Evolutionary conservation across 2,329 filamentous ascomycete species (phyloP).

Genomic region (Trichoderma endophyticum): DNA sequence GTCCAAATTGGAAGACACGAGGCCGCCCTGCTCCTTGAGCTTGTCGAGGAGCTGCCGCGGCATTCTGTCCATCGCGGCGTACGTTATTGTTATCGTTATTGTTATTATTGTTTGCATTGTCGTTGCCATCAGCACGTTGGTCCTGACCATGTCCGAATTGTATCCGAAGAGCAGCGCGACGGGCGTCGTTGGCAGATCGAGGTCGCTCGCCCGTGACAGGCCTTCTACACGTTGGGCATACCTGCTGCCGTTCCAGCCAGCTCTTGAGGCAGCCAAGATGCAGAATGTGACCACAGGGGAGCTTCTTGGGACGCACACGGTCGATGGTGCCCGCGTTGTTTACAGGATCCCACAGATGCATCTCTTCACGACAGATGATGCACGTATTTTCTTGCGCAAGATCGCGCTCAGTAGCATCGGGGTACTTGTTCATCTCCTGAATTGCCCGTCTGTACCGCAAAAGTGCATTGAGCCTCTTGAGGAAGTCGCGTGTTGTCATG

Average conservation of each 20-base stretch:
- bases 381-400: conserved; percentile 85
- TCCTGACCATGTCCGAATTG: conserved; percentile 30
- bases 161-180: conserved; percentile 30
- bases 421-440: conserved; percentile 90
- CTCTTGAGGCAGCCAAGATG: conserved; percentile 93
- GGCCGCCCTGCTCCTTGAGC: conserved; percentile 35
- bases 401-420: conserved; percentile 85
- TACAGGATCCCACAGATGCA: conserved; percentile 70
- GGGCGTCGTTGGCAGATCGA: conserved; percentile 26
- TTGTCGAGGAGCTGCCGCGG: conserved; percentile 24
- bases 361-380: conserved; percentile 96
- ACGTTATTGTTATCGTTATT: conserved; percentile 18
- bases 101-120: conserved; percentile 4
- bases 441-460: conserved; percentile 88
- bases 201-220: conserved; percentile 54
- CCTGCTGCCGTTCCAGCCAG: conserved; percentile 96
- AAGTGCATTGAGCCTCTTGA: conserved; percentile 84
- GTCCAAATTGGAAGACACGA: conserved; percentile 69
- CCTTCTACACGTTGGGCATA: conserved; percentile 89
- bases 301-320: conserved; percentile 84
- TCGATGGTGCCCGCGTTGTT: conserved; percentile 70
- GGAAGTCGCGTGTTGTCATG: conserved; percentile 87
- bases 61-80: conserved; percentile 19
- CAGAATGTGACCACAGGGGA: conserved; percentile 92
- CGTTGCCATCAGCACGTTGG: conserved; percentile 24